A percentile compares a stretch with the other conserved stretches of the same genome.
Conservation (phyloP, 257 asterid species). For the Jacaranda copaia region DNA sequence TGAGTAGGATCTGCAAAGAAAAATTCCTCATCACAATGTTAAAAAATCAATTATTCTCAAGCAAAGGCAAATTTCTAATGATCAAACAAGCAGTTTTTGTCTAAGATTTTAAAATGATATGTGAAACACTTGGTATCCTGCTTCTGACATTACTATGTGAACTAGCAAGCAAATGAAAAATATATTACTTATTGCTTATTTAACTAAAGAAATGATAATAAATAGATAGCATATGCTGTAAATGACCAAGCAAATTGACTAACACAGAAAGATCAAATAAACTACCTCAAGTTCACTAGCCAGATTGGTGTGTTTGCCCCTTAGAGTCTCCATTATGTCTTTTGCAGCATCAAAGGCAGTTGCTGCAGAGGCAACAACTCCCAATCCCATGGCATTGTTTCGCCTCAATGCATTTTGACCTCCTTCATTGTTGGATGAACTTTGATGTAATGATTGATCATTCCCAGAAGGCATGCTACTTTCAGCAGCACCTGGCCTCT, state of each 20-base stretch:
- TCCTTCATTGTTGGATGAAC: conserved; percentile 71
- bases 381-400: conserved; percentile 78
- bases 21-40: conserved; percentile 9
- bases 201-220: conserved; percentile 13
- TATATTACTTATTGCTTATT: conserved; percentile 14
- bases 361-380: conserved; percentile 87
- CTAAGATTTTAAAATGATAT: conserved; percentile 20
- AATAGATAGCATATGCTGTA: conserved; percentile 26
- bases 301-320: conserved; percentile 93
- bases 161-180: conserved; percentile 17
- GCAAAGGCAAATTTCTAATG: conserved; percentile 15
- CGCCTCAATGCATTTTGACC: conserved; percentile 84
- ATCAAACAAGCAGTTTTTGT: conserved; percentile 26
- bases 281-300: conserved; percentile 98
- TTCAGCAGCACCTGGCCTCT: conserved; percentile 73
- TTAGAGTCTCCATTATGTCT: conserved; percentile 96
- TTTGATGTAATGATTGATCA: conserved; percentile 75
- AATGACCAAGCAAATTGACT: conserved; percentile 26
- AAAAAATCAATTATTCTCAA: conserved; percentile 16
- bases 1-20: conserved; percentile 76
- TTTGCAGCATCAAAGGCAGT: conserved; percentile 99
- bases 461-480: conserved; percentile 71
- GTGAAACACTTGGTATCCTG: conserved; percentile 9
- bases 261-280: conserved; percentile 30
- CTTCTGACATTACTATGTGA: background rate